Evolutionary conservation across 176 grass and related monocot species (phyloP).

Genomic region (Musa itinerans): DNA sequence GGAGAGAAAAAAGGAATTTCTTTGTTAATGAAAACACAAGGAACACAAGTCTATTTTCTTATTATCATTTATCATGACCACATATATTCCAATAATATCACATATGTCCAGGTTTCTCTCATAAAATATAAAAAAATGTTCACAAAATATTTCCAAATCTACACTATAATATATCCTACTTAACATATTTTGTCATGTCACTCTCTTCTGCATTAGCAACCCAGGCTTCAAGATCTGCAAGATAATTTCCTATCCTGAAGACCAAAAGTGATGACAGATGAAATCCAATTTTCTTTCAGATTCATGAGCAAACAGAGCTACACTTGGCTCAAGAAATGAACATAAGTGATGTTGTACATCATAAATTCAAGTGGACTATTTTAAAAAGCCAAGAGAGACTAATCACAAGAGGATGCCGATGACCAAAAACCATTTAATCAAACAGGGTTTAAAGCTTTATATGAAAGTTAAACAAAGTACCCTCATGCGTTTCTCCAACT

Average conservation of each 20-base stretch:
- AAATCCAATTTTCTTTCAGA: not conserved
- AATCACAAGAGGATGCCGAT: not conserved
- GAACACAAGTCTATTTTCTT: not conserved
- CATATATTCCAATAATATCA: not conserved
- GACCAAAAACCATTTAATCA: not conserved
- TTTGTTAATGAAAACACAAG: not conserved
- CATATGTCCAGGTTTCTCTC: not conserved
- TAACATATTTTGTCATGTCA: not conserved
- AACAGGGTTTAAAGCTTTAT: not conserved
- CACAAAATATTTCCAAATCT: not conserved
- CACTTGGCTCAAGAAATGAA: not conserved
- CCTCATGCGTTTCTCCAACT: conserved; percentile 81
- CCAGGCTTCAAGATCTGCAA: not conserved
- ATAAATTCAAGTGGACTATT: not conserved
- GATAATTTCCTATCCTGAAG: not conserved
- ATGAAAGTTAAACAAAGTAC: conserved; percentile 12
- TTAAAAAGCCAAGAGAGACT: not conserved
- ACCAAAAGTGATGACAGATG: not conserved
- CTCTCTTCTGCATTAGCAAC: not conserved
- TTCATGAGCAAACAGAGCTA: not conserved
- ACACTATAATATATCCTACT: not conserved
- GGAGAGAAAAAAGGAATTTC: not conserved
- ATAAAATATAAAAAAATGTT: not conserved
- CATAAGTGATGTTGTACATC: not conserved
- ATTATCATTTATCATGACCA: not conserved